These are phyloP conservation scores for Biscogniauxia mediterranea DNA, from an alignment of 2,329 filamentous ascomycete species.

Conservation along the genomic window DNA sequence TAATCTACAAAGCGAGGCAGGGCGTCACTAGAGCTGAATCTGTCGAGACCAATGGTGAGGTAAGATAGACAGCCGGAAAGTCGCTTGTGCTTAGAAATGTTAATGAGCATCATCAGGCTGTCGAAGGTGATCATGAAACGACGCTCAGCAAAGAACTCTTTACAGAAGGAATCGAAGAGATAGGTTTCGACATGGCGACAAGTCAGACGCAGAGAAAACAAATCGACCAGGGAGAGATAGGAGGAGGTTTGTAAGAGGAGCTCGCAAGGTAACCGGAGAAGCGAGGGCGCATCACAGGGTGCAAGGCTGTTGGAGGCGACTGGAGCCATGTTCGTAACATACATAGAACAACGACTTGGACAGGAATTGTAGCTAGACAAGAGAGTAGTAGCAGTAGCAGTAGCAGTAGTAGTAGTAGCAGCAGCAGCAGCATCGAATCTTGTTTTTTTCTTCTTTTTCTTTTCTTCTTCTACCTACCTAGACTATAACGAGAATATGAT, in stretches of 20 bases:
- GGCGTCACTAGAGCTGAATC: conserved; percentile 19
- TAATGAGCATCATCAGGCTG: conserved; percentile 21
- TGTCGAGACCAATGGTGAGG: conserved; percentile 26
- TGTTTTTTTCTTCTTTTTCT: no score
- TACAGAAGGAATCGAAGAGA: conserved; percentile 21
- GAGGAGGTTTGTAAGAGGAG: conserved; percentile 22
- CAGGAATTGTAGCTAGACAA: no score
- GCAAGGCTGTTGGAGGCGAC: background rate
- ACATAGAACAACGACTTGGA: no score
- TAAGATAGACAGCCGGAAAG: conserved; percentile 18
- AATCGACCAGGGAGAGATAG: conserved; percentile 17
- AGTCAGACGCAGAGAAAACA: conserved; percentile 22
- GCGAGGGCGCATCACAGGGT: conserved; percentile 15
- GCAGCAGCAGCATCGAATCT: no score
- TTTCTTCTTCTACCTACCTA: no score
- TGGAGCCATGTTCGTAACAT: background rate
- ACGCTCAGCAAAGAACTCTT: conserved; percentile 25
- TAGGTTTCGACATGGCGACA: conserved; percentile 19
- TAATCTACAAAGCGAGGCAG: conserved; percentile 11
- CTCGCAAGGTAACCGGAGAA: conserved; percentile 24
- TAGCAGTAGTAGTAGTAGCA: no score
- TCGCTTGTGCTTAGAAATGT: conserved; percentile 20
- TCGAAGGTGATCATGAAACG: conserved; percentile 26
- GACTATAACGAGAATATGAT: no score
- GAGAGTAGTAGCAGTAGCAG: background rate